Percentiles rank a stretch among this genome's conserved stretches.
These are phyloP conservation scores for Dendrocalamus latiflorus DNA, from an alignment of 202 grass and related monocot genomes.

Conservation along the genomic window DNA sequence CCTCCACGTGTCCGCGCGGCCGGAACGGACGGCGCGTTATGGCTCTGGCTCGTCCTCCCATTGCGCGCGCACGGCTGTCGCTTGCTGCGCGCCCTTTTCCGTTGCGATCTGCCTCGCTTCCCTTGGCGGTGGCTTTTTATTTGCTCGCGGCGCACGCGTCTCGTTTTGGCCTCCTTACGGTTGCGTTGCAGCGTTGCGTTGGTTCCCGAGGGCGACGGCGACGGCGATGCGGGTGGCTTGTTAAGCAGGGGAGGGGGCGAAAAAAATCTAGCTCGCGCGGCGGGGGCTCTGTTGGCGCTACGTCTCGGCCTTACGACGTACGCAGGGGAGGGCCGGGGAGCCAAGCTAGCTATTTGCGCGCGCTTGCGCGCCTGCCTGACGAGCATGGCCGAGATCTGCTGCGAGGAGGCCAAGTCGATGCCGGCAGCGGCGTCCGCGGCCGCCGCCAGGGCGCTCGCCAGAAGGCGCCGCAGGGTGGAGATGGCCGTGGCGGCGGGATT, in stretches of 20 bases:
- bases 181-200: neutral
- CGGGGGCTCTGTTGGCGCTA: neutral
- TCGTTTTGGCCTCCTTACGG: neutral
- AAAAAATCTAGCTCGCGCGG: constrained; percentile 6
- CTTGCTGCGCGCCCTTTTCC: neutral
- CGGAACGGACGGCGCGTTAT: neutral
- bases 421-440: neutral
- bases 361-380: neutral
- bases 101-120: neutral
- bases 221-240: neutral
- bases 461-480: constrained; percentile 39
- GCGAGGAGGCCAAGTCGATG: constrained; percentile 36
- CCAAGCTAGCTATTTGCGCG: neutral
- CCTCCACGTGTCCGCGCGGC: constrained; percentile 28
- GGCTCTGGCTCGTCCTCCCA: neutral
- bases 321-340: too few relatives aligned
- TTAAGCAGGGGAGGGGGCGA: neutral
- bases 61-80: neutral
- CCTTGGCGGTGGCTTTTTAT: neutral
- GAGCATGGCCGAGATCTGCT: constrained; percentile 60
- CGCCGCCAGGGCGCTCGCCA: too few relatives aligned
- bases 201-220: constrained; percentile 18
- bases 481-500: constrained; percentile 6
- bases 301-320: neutral
- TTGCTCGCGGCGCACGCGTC: neutral